Evolutionary conservation across 202 grass and related monocot species (phyloP).

Genomic region (Carex arenaria): DNA sequence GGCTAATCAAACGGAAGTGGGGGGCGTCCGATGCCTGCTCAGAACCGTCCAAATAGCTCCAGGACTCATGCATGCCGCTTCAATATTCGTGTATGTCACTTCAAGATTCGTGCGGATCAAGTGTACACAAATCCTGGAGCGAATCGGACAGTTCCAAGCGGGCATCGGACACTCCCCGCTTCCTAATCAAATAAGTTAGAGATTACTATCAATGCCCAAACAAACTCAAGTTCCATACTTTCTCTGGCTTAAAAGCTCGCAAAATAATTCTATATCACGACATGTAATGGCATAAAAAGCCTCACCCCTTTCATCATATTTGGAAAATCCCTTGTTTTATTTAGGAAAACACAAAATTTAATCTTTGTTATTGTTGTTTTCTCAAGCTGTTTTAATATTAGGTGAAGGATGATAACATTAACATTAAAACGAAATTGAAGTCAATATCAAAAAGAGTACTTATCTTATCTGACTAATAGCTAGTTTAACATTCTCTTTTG

Average conservation of each 20-base stretch:
- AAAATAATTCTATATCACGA: background rate
- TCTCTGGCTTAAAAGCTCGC: background rate
- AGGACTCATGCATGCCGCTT: no score
- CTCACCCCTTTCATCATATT: background rate
- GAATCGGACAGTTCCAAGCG: no score
- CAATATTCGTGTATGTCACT: no score
- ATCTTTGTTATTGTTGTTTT: background rate
- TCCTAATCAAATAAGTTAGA: background rate
- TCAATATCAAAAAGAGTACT: background rate
- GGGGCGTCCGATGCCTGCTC: no score
- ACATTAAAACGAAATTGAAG: background rate
- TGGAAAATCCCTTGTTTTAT: background rate
- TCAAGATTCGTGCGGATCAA: no score
- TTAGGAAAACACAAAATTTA: background rate
- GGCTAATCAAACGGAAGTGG: no score
- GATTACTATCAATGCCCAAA: background rate
- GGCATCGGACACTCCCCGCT: no score
- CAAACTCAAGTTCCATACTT: background rate
- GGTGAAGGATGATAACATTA: background rate
- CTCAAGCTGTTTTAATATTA: background rate
- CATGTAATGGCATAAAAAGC: background rate
- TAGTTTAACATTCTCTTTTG: constrained; percentile 1
- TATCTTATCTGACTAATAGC: background rate
- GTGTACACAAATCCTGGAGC: no score
- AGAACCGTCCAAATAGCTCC: no score